Evolutionary conservation across 2,329 filamentous ascomycete species (phyloP).

Genomic region (Lojkania enalia): DNA sequence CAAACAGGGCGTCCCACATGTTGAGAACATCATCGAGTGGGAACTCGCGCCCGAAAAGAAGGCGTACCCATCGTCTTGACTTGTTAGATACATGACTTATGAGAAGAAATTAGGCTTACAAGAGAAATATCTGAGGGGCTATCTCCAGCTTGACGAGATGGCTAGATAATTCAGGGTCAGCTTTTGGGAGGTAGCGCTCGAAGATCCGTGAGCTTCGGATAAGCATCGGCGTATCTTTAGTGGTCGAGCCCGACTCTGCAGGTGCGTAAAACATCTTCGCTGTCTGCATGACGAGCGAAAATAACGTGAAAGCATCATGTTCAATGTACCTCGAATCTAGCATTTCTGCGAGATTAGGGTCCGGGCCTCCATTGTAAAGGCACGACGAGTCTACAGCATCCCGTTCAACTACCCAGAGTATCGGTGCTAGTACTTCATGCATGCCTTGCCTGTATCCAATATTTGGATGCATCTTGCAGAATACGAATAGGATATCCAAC

Average conservation of each 20-base stretch:
- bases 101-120: conserved; percentile 58
- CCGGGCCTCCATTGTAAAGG: conserved; percentile 26
- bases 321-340: conserved; percentile 77
- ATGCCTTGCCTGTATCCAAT: conserved; percentile 96
- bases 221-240: conserved; percentile 70
- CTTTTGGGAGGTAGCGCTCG: conserved; percentile 72
- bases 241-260: conserved; percentile 39
- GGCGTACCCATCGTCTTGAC: conserved; percentile 82
- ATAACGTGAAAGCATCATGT: conserved; percentile 87
- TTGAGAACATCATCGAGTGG: conserved; percentile 80
- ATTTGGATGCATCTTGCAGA: conserved; percentile 87
- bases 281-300: conserved; percentile 83
- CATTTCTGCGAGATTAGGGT: conserved; percentile 47
- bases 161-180: conserved; percentile 80
- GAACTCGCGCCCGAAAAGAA: conserved; percentile 92
- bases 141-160: conserved; percentile 85
- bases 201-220: conserved; percentile 86
- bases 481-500: conserved; percentile 88
- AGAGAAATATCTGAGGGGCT: conserved; percentile 93
- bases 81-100: not conserved
- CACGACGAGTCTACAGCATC: conserved; percentile 68
- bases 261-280: conserved; percentile 87
- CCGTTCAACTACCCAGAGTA: conserved; percentile 80
- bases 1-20: conserved; percentile 91
- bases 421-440: conserved; percentile 91